Base-by-base conservation (phyloP, 1,139 yeast genomes). In the Eremothecium coryli region DNA sequence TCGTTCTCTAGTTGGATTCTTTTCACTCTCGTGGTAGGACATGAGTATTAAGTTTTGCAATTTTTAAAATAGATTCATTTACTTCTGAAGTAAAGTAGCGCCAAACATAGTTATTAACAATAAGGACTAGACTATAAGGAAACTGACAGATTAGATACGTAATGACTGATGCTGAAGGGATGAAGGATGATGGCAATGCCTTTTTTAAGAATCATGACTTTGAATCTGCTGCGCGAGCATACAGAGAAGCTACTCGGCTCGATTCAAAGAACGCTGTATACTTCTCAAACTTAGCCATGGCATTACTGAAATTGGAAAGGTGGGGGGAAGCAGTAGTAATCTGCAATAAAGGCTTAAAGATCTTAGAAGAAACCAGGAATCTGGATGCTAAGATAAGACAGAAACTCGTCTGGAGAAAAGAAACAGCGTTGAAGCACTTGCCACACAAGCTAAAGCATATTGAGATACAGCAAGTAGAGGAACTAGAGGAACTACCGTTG, bases 251-350 rank as follows among this genome's bases (percentile, higher is more conserved):
- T 4, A 66, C 82, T 26, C 64, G 61, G 7, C 39, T 71, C 29
- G 79, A 76, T 40, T 68, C 75, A 0, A 38, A 50, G 4, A 76
- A 78, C 47, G 69, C 94, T 0, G 69, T 80, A 4, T 64, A 84
- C 4, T 80, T 71, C 54, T 76, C 95, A 10, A 88, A 88, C 56
- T 64, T 88, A 36, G 93, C 96, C 2, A 78, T 82, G 54, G 72
- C 86, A 18, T 69, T 74, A 45, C 56, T 82, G 35, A 74, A 78
- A 45, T 59, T 79, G 4, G 57, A 65, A 5, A 68, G 70, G 29
- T 73, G 68, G 62, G 59, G 62, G 3, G 67, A 72, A 26, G 93
- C 90, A 1, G 52, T 77, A 9, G 58, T 60, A 12, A 85, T 80
- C 49, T 73, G 88, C 43, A 65, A 71, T 15, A 49, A 52, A 5